Base-by-base conservation (phyloP, 139 green algal genomes). In the Tetradesmus lagerheimii region DNA sequence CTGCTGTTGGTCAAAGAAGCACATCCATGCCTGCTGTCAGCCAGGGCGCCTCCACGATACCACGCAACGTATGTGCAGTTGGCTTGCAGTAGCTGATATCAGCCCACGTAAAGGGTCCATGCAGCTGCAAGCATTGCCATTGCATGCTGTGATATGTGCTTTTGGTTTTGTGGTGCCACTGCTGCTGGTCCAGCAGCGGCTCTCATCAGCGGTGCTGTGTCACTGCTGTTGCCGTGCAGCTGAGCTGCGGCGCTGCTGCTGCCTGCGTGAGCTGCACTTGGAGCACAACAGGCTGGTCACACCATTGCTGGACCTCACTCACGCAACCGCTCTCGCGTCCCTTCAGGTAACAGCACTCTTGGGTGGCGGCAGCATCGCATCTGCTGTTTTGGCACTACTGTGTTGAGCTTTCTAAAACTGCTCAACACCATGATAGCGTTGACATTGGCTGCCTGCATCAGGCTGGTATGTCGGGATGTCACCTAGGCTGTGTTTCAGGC, bases 261-360 rank as follows among this genome's bases (percentile, higher is more conserved):
- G 77, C 3, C 93, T 99, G 83, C 90, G 94, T n/a, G 92, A 97
- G 88, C 85, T 99, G 25, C 96, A 96, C 76, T 91, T 99, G 85
- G 95, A 99, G 94, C 83, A 93, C 90, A 99, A 99, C 94, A 90
- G 92, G 6, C 92, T 99, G 38, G 93, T 94, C 31, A 94, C 91
- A 43, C 93, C 96, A 75, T 53, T 75, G 29, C 38, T 90, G 64
- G 83, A 92, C 83, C 57, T 89, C 74, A 74, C 64, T 14, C 39
- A 82, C 31, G 47, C 47, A 20, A 75, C 50, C 35, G n/a, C 39
- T 34, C 83, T 87, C 23, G 31, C 18, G 39, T 86, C 87, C 45
- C 88, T 93, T 53, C 91, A 88, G 83, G 83, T 88, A 15, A 34
- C 3, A n/a, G n/a, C n/a, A n/a, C n/a, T n/a, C n/a, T n/a, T n/a